Evolutionary conservation across 331 rosid genomes (phyloP).

Genomic region (Malus hybrid): DNA sequence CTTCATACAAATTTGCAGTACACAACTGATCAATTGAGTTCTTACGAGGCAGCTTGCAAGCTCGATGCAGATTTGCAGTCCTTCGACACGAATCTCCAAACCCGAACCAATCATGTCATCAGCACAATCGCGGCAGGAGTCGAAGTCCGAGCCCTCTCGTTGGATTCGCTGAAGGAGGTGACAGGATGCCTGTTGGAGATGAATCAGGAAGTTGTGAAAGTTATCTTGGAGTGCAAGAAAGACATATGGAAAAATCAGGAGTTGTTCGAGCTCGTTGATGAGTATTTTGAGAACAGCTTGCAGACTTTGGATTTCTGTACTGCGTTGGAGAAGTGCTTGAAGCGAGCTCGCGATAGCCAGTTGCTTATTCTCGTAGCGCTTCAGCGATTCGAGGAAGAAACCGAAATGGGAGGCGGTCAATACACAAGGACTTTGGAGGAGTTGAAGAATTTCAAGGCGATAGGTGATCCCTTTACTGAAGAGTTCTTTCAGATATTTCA

Average conservation of each 20-base stretch:
- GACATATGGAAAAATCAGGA: constrained; percentile 94
- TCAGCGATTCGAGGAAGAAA: constrained; percentile 70
- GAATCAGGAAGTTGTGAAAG: constrained; percentile 91
- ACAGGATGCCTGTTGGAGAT: constrained; percentile 81
- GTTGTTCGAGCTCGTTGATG: constrained; percentile 76
- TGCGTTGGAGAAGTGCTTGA: constrained; percentile 74
- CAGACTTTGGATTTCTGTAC: constrained; percentile 85
- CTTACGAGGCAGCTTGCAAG: constrained; percentile 71
- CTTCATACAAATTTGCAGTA: constrained; percentile 35
- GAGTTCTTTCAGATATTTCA: constrained; percentile 71
- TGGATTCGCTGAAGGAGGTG: constrained; percentile 69
- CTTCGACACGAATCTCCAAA: constrained; percentile 61
- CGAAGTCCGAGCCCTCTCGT: constrained; percentile 76
- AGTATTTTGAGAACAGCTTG: constrained; percentile 83
- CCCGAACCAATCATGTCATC: constrained; percentile 70
- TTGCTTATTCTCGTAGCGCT: constrained; percentile 72
- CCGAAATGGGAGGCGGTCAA: constrained; percentile 22
- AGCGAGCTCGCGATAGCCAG: constrained; percentile 67
- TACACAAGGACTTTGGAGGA: constrained; percentile 51
- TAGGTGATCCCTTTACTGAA: constrained; percentile 78
- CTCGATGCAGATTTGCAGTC: constrained; percentile 54
- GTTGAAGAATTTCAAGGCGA: constrained; percentile 58
- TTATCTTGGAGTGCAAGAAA: constrained; percentile 84
- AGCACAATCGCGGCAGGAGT: constrained; percentile 68
- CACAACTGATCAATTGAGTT: constrained; percentile 50